Base-by-base conservation (phyloP, 2,329 filamentous ascomycete genomes). In the Lachnellula arida region DNA sequence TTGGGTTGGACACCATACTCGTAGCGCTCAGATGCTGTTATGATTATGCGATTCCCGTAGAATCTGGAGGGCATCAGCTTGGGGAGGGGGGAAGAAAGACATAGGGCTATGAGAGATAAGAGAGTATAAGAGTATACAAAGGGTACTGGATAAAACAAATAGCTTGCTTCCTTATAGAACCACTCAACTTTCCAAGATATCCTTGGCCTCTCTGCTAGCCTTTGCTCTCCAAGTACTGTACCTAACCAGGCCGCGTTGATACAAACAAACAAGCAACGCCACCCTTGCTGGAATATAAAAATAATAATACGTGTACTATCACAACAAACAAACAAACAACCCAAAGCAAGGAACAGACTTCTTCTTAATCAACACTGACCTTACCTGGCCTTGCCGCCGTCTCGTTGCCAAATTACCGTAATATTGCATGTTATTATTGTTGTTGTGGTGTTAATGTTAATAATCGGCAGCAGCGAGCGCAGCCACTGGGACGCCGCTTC, bases 401-500 rank as follows among this genome's bases (percentile, higher is more conserved):
- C 14, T 40, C 8, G 0, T 17, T 15, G 2, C 39, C 39, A 40
- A 40, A 40, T 40, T 17, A 19, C 39, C 3, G 37, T 15, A 15
- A 9, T 9, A 40, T n/a, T 17, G 15, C 14, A 40, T 14, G 5
- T 37, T 2, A 0, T n/a, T 14, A 17, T 40, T 17, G 37, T 15
- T 17, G 39, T n/a, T 5, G 14, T 40, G 39, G 15, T 40, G 15
- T 19, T 40, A 19, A 19, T 17, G n/a, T n/a, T n/a, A n/a, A n/a
- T n/a, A n/a, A n/a, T n/a, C 17, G 39, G 17, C 17, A 40, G 35
- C 28, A 32, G 28, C 7, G 7, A 32, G 9, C 28, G 28, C 28
- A 32, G 28, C 9, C 8, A 40, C 35, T 28, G 37, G 40, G n/a
- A 44, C 42, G 49, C 57, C 55, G 55, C 54, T 59, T 58, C 57